phyloP scores from a whole-genome alignment of 2,329 filamentous ascomycete genomes.

The Tolypocladium endophyticum region DNA sequence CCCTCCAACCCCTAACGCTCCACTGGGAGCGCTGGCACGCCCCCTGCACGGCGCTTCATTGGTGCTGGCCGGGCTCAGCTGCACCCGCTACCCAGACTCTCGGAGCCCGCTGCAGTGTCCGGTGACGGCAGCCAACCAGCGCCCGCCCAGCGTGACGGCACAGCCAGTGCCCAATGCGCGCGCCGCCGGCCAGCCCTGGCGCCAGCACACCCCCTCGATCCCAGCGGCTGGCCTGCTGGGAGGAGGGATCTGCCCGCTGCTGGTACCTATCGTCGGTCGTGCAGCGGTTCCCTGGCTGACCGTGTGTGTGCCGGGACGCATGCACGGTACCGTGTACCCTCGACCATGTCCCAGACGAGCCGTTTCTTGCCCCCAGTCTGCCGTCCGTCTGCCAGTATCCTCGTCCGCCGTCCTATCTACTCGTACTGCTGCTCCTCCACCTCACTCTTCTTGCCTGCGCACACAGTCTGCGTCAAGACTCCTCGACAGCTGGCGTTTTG shows the following conservation, averaged over 20 bases:
- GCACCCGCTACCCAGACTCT: constrained; percentile 5
- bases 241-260: neutral
- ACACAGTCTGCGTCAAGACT: neutral
- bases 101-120: constrained; percentile 2
- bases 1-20: neutral
- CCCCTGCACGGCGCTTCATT: neutral
- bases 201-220: neutral
- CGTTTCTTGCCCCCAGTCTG: neutral
- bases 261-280: too few species aligned
- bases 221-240: neutral
- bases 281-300: neutral
- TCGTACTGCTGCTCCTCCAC: neutral
- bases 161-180: neutral
- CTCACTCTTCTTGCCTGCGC: neutral
- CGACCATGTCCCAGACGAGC: neutral
- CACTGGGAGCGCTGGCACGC: neutral
- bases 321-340: neutral
- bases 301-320: neutral
- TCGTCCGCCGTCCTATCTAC: neutral
- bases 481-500: neutral
- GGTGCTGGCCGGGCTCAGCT: neutral
- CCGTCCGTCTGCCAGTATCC: neutral
- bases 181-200: neutral
- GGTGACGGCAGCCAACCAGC: neutral
- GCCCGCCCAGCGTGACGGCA: neutral